Evolutionary conservation across 2,329 filamentous ascomycete genomes (phyloP), one percentile per base, ranked within the genome.

Genomic region (Colletotrichum melonis): DNA sequence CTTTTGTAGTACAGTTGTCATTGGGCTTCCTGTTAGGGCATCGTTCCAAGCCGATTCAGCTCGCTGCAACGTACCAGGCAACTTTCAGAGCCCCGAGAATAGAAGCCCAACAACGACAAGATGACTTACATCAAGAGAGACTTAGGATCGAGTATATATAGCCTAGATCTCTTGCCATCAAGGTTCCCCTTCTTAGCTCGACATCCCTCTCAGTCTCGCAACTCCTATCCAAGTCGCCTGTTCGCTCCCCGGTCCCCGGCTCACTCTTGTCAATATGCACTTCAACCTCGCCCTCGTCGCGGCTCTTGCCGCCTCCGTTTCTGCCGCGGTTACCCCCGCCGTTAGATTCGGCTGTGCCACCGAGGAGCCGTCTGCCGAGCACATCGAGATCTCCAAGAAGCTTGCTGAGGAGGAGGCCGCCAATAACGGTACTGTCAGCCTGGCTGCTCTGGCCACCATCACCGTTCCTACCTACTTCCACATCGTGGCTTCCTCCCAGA

Each of bases 401-500:
- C 63, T 78, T 24, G 75, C 75, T 22, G 63, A 65, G 46, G 28
- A 76, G 57, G 77, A 78, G 67, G 63, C 49, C n/a, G 26, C 19
- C 35, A 30, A 64, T 6, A 49, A 67, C 32, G 54, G 70, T 55
- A 76, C 77, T 46, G 76, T 76, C n/a, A 63, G 73, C 30, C 73
- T 74, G 28, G 49, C 58, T 26, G 77, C 78, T 16, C 54, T 58
- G 22, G 77, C 78, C 8, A 77, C 75, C 49, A 76, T 81, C 75
- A 79, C 79, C 76, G 76, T 86, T 49, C 82, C 85, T 72, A 81
- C 82, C 57, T 83, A 84, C 75, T 81, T 84, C 75, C 82, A 84
- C 76, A 78, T 84, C 24, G 78, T 84, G 62, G 79, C 82, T 16
- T 71, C 78, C 5, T 79, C 78, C 14, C 76, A 57, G 19, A 75